Evolutionary conservation across 176 grass and related monocot species (phyloP).

Genomic region (Typha latifolia): DNA sequence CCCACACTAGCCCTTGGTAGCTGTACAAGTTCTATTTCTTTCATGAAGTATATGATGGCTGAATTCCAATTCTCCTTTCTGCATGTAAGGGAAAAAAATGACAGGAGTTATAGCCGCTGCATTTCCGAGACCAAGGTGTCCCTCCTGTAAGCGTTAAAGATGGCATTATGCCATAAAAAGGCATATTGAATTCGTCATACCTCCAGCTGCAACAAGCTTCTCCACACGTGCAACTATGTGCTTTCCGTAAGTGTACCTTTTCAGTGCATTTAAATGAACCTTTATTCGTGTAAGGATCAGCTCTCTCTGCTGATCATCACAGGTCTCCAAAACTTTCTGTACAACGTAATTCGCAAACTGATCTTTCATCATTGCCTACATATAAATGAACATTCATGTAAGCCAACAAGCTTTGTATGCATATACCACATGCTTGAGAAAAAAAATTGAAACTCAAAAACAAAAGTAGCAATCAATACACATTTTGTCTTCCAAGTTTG

Average conservation of each 20-base stretch:
- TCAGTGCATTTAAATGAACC: constrained; percentile 7
- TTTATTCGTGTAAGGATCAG: constrained; percentile 8
- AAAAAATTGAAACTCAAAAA: not conserved
- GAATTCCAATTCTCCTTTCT: constrained; percentile 6
- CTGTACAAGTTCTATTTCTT: not conserved
- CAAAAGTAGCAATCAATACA: not conserved
- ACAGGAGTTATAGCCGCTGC: not conserved
- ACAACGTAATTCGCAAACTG: constrained; percentile 12
- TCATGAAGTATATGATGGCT: not conserved
- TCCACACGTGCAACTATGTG: constrained; percentile 11
- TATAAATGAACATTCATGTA: not conserved
- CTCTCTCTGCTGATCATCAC: constrained; percentile 1
- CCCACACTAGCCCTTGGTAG: not conserved
- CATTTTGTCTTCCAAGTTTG: not conserved
- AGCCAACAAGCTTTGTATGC: not conserved
- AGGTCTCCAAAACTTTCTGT: constrained; percentile 4
- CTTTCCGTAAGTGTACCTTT: constrained; percentile 10
- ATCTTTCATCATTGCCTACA: constrained; percentile 8
- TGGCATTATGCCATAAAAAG: not conserved
- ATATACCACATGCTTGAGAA: not conserved
- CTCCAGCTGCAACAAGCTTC: constrained; percentile 11
- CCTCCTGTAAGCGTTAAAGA: not conserved
- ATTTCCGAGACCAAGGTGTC: too few species aligned
- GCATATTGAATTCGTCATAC: not conserved
- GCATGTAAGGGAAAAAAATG: not conserved